phyloP scores from a whole-genome alignment of 2,329 filamentous ascomycete species.

The Cercospora sojina region DNA sequence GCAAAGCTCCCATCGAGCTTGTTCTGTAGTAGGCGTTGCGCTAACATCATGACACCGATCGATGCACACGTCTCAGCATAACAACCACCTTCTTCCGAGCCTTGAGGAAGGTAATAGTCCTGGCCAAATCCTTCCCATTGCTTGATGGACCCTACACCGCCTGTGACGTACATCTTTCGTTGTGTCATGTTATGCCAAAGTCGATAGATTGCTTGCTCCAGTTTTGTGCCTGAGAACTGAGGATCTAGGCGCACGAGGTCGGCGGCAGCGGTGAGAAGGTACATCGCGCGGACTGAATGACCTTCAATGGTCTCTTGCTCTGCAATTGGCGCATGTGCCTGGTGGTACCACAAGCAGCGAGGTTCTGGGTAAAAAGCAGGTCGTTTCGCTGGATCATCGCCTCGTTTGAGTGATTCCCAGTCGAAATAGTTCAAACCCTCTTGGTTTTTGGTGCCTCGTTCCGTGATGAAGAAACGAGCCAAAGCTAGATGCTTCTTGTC shows the following conservation, averaged over 20 bases:
- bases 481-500: slow-evolving; percentile 46
- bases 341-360: slow-evolving; percentile 52
- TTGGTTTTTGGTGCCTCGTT: slow-evolving; percentile 56
- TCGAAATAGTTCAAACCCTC: slow-evolving; percentile 56
- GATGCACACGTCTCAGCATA: slow-evolving; percentile 63
- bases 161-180: slow-evolving; percentile 63
- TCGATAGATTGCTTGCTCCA: slow-evolving; percentile 45
- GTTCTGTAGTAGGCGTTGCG: slow-evolving; percentile 55
- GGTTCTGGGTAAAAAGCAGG: slow-evolving; percentile 50
- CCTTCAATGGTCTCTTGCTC: slow-evolving; percentile 58
- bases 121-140: slow-evolving; percentile 62
- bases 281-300: slow-evolving; percentile 61
- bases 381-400: slow-evolving; percentile 50
- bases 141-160: slow-evolving; percentile 58
- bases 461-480: slow-evolving; percentile 58
- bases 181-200: slow-evolving; percentile 62
- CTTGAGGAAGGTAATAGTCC: slow-evolving; percentile 59
- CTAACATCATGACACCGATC: slow-evolving; percentile 62
- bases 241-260: slow-evolving; percentile 51
- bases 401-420: slow-evolving; percentile 53
- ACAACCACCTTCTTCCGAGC: slow-evolving; percentile 61
- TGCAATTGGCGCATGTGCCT: slow-evolving; percentile 56
- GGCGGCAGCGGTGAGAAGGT: slow-evolving; percentile 59
- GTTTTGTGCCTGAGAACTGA: slow-evolving; percentile 33
- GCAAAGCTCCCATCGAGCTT: slow-evolving; percentile 55